These are phyloP conservation scores for Cubamyces lactineus DNA, from an alignment of 768 basidiomycete genomes.

Conservation along the genomic window DNA sequence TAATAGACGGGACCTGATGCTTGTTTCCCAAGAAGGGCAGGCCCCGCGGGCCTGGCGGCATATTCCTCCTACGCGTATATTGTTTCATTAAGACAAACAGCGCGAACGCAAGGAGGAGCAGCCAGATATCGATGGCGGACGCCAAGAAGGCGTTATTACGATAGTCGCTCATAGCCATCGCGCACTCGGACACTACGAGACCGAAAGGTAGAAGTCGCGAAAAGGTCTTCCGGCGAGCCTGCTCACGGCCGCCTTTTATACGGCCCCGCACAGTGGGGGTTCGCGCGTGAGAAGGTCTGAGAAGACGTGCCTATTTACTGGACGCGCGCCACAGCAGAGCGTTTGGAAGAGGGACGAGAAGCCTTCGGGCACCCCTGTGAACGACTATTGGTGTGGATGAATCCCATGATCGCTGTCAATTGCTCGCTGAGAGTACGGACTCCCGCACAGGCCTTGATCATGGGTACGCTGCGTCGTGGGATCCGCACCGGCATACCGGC, in stretches of 20 bases:
- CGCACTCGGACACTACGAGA: not conserved
- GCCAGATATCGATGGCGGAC: not conserved
- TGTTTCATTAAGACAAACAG: not conserved
- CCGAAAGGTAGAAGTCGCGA: too few species aligned
- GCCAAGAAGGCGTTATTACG: not conserved
- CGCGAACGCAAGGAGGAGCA: not conserved
- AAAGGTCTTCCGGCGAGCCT: too few species aligned
- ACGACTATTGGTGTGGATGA: not conserved
- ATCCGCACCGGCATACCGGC: not conserved
- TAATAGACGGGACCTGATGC: conserved; percentile 46
- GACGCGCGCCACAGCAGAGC: too few species aligned
- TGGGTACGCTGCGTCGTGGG: not conserved
- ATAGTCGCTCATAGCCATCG: not conserved
- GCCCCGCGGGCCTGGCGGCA: conserved; percentile 52
- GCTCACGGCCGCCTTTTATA: too few species aligned
- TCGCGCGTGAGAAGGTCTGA: not conserved
- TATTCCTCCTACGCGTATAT: conserved; percentile 22
- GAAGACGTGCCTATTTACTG: too few species aligned
- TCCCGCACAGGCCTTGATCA: not conserved
- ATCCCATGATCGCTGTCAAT: not conserved
- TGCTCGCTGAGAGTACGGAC: not conserved
- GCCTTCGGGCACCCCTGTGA: not conserved
- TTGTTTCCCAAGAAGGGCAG: conserved; percentile 50
- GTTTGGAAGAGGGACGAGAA: not conserved
- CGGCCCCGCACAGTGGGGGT: too few species aligned